Base-by-base conservation (phyloP, 805 yeast species). In the Kluyveromyces aestuarii region DNA sequence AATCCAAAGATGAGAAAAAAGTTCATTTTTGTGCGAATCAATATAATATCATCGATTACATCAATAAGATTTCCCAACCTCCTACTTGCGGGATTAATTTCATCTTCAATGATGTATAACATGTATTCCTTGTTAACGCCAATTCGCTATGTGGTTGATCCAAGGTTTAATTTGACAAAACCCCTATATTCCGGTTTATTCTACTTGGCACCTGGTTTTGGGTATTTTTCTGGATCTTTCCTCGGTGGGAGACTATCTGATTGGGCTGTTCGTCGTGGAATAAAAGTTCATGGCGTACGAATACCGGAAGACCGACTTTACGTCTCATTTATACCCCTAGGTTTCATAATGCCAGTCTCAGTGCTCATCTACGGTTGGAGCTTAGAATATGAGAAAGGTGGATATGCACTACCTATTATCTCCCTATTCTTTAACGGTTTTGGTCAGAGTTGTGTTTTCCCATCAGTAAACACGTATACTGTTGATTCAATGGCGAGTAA, bases 191-290 rank as follows among this genome's bases (percentile, higher is more conserved):
- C 80, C 39, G 73, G 80, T 0, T 59, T 79, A 18, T 78, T 79
- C 55, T 79, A 79, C 53, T 58, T 79, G 4, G 74, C 82, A 3
- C 82, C 83, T 0, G 83, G 82, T 1, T 13, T 61, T n/a, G 84
- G 84, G 0, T 77, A 75, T 52, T 41, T 77, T 1, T 36, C 58
- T 0, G 83, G 83, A 0, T 71, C 80, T 7, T 65, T 73, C 19
- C 48, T 74, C 50, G 83, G 83, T 5, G 84, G 83, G 0, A 57
- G 61, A 45, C 74, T 69, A 66, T 77, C 83, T 0, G 83, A 79
- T 58, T 58, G 61, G 45, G 64, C 66, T 37, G 81, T 77, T 6
- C 68, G 66, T 45, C 68, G 68, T 52, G 73, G 73, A 60, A 72
- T 72, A 13, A 60, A 57, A 44, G 67, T 63, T 17, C 62, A 73